These are phyloP conservation scores for Zygoascus biomembranicola DNA, from an alignment of 805 yeast species.

Conservation along the genomic window DNA sequence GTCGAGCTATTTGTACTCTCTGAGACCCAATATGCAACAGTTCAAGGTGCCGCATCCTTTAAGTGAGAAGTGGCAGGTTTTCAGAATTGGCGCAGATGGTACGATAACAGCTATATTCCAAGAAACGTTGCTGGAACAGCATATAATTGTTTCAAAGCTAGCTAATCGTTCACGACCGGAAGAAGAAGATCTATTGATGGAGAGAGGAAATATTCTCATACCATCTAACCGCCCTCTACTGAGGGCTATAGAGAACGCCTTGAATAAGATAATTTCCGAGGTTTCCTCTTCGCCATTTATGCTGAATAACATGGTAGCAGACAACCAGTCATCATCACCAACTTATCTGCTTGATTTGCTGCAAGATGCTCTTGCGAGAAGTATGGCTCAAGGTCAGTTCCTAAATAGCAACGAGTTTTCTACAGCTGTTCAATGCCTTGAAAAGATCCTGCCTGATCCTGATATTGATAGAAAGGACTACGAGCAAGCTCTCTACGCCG, in stretches of 20 bases:
- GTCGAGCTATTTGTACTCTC: slow-evolving; percentile 12
- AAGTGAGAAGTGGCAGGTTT: slow-evolving; percentile 27
- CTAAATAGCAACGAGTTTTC: slow-evolving; percentile 16
- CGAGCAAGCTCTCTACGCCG: slow-evolving; percentile 6
- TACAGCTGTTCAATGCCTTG: slow-evolving; percentile 11
- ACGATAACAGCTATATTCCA: slow-evolving; percentile 22
- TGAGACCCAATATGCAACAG: slow-evolving; percentile 16
- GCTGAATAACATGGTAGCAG: neutral
- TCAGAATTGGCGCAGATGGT: slow-evolving; percentile 24
- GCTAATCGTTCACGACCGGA: neutral
- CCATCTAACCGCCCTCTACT: slow-evolving; percentile 10
- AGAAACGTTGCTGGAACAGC: slow-evolving; percentile 12
- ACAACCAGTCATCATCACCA: neutral
- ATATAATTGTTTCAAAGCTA: slow-evolving; percentile 2
- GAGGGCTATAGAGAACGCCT: slow-evolving; percentile 10
- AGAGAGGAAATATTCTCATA: neutral
- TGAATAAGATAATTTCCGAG: slow-evolving; percentile 10
- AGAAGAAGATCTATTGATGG: neutral
- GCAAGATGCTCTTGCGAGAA: slow-evolving; percentile 7
- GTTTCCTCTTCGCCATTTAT: slow-evolving; percentile 5
- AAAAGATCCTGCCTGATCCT: slow-evolving; percentile 12
- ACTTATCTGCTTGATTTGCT: slow-evolving; percentile 11
- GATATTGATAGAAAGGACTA: slow-evolving; percentile 2
- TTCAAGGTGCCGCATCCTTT: slow-evolving; percentile 20
- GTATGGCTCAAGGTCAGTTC: slow-evolving; percentile 11